These are phyloP conservation scores for Xylaria sp. DNA, from an alignment of 2,329 filamentous ascomycete genomes.

Conservation along the genomic window DNA sequence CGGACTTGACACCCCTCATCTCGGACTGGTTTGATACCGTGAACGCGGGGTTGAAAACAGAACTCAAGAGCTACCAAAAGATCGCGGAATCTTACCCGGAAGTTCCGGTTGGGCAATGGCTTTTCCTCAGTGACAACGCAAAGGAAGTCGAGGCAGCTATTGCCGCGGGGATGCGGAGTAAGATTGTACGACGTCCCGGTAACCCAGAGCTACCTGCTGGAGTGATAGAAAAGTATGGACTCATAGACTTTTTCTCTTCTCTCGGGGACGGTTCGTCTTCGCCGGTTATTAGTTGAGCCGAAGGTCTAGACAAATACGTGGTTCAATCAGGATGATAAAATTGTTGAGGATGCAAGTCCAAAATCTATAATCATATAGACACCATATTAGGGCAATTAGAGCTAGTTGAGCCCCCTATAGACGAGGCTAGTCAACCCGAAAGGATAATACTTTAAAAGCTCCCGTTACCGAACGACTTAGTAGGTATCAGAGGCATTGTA, in stretches of 20 bases:
- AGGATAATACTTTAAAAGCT: not conserved
- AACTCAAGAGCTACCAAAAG: constrained; percentile 68
- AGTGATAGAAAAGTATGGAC: constrained; percentile 44
- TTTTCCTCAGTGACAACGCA: constrained; percentile 84
- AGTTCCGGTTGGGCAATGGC: constrained; percentile 58
- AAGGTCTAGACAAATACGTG: not conserved
- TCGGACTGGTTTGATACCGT: constrained; percentile 78
- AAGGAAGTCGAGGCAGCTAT: constrained; percentile 69
- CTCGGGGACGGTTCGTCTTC: constrained; percentile 34
- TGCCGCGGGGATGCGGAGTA: constrained; percentile 65
- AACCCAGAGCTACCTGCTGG: constrained; percentile 67
- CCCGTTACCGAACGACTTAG: too few relatives aligned
- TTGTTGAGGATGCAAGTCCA: not conserved
- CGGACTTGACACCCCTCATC: constrained; percentile 65
- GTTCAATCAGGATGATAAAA: not conserved
- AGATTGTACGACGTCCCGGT: constrained; percentile 69
- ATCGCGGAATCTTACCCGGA: constrained; percentile 61
- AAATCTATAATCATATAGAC: not conserved
- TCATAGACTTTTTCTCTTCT: constrained; percentile 40
- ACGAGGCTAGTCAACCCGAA: not conserved
- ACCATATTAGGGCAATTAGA: not conserved
- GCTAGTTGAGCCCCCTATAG: not conserved
- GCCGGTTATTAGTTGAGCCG: too few relatives aligned
- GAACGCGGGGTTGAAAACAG: constrained; percentile 77
- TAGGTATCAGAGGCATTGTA: not conserved